phyloP scores from a whole-genome alignment of 371 early-diverging fungal species.

The Vairimorpha apis region DNA sequence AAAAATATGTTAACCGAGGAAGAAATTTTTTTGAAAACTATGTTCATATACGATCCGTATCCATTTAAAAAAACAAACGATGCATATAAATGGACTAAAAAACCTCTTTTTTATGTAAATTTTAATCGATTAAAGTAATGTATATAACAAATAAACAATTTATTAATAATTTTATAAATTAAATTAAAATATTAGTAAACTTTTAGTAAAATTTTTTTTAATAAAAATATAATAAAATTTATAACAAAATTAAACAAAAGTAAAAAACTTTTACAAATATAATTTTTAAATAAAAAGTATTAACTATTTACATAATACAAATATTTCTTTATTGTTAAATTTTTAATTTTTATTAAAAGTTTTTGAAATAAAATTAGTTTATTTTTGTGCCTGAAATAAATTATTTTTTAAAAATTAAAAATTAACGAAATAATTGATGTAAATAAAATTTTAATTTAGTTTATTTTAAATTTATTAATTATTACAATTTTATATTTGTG shows the following conservation, averaged over 20 bases:
- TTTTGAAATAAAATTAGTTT: background rate
- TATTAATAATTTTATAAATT: background rate
- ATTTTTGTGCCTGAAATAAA: background rate
- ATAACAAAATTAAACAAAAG: no score
- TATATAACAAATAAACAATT: background rate
- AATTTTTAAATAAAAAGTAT: no score
- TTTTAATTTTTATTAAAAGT: no score
- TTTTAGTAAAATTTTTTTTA: background rate
- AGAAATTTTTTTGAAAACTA: background rate
- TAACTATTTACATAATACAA: no score
- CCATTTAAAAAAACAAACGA: constrained; percentile 12
- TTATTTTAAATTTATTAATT: no score
- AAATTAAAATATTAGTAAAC: background rate
- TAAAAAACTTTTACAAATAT: no score
- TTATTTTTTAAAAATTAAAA: no score
- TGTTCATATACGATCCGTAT: background rate
- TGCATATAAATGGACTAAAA: background rate
- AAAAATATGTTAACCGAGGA: background rate
- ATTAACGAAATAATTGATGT: background rate
- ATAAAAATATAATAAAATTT: no score
- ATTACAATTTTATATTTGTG: no score
- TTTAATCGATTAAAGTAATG: background rate
- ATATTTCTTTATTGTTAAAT: no score
- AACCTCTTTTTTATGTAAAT: constrained; percentile 2
- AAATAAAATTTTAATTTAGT: no score